phyloP scores from a whole-genome alignment of 495 filamentous ascomycete species.

The Glarea lozoyensis region DNA sequence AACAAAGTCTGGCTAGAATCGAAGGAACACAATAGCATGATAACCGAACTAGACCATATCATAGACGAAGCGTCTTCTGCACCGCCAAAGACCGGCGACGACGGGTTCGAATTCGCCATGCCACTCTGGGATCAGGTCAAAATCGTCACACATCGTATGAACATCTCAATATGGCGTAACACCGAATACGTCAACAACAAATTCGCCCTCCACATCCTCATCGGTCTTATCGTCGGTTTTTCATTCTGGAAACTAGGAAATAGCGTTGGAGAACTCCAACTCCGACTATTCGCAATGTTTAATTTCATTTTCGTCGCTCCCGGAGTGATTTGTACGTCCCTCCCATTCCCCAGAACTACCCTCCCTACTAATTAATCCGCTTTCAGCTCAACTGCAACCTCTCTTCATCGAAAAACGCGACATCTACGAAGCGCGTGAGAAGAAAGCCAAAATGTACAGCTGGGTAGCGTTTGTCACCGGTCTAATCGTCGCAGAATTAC shows the following conservation, averaged over 20 bases:
- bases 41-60: conserved; percentile 39
- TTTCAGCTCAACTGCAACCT: conserved; percentile 71
- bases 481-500: conserved; percentile 68
- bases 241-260: conserved; percentile 31
- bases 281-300: conserved; percentile 72
- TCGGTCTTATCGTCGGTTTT: conserved; percentile 47
- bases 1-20: conserved; percentile 36
- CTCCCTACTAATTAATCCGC: no score
- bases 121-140: conserved; percentile 26
- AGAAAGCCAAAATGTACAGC: conserved; percentile 67
- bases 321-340: conserved; percentile 37
- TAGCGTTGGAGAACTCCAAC: conserved; percentile 56
- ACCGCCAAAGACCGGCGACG: conserved; percentile 22
- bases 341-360: no score
- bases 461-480: conserved; percentile 79
- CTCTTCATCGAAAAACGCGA: conserved; percentile 73
- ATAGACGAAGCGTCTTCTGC: no score
- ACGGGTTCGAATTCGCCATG: conserved; percentile 40
- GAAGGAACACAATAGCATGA: conserved; percentile 27
- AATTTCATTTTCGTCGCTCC: conserved; percentile 67
- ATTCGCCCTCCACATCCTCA: conserved; percentile 45
- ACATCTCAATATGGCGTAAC: conserved; percentile 58
- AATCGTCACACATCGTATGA: conserved; percentile 28
- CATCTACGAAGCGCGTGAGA: conserved; percentile 71
- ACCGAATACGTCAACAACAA: conserved; percentile 68